A percentile compares a stretch with the other conserved stretches of the same genome.
These are phyloP conservation scores for Sphagnurus paluster DNA, from an alignment of 1,284 basidiomycete genomes.

Conservation along the genomic window DNA sequence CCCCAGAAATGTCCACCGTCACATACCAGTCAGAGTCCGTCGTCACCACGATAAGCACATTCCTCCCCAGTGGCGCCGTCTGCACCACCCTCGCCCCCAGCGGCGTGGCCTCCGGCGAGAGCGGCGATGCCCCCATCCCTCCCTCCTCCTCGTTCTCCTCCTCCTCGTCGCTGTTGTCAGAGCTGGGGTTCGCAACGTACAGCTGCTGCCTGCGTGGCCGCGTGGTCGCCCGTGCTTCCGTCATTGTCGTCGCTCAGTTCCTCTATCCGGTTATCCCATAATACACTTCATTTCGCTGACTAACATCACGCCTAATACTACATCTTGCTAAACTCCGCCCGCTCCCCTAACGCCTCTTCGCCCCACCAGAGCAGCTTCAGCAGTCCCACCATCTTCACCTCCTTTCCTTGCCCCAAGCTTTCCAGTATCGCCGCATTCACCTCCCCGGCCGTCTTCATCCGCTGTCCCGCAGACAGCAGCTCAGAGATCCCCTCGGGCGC, in stretches of 20 bases:
- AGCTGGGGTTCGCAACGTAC: slow-evolving; percentile 61
- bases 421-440: slow-evolving; percentile 95
- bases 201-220: slow-evolving; percentile 37
- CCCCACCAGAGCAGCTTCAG: slow-evolving; percentile 89
- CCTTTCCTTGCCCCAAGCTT: slow-evolving; percentile 87
- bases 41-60: slow-evolving; percentile 73
- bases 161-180: slow-evolving; percentile 27
- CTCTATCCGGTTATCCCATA: background rate
- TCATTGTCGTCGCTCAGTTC: slow-evolving; percentile 29
- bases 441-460: slow-evolving; percentile 91
- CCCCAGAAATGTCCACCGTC: slow-evolving; percentile 76
- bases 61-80: too few species aligned
- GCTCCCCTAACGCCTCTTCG: slow-evolving; percentile 76
- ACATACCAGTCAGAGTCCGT: slow-evolving; percentile 80
- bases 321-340: slow-evolving; percentile 75
- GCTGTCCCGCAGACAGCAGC: slow-evolving; percentile 82
- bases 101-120: background rate
- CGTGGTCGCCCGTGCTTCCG: slow-evolving; percentile 34
- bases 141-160: background rate
- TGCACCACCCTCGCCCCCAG: too few species aligned
- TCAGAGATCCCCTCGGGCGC: slow-evolving; percentile 72
- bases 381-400: slow-evolving; percentile 88
- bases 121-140: too few species aligned
- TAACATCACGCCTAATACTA: slow-evolving; percentile 6
- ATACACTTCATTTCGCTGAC: slow-evolving; percentile 13